These are phyloP conservation scores for Iberis pinnata DNA, from an alignment of 345 rosid genomes.

Conservation along the genomic window DNA sequence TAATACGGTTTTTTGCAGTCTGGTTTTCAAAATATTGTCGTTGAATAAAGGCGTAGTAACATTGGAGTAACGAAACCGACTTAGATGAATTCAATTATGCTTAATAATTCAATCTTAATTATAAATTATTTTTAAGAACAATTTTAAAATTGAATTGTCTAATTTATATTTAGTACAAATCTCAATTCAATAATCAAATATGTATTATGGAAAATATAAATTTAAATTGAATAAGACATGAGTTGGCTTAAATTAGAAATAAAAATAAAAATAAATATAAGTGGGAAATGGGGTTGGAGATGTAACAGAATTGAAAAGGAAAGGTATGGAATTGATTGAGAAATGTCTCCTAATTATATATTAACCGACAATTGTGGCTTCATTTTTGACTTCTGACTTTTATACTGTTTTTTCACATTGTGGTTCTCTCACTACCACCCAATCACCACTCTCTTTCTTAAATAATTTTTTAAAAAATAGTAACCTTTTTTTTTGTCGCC, in stretches of 20 bases:
- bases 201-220: conserved; percentile 1
- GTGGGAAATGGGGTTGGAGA: conserved; percentile 19
- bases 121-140: too few species aligned
- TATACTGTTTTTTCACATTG: conserved; percentile 16
- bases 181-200: not conserved
- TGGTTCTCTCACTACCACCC: conserved; percentile 25
- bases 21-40: too few species aligned
- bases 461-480: not conserved
- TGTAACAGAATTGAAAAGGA: conserved; percentile 26
- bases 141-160: too few species aligned
- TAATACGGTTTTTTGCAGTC: too few species aligned
- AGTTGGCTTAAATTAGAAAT: not conserved
- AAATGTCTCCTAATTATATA: conserved; percentile 5
- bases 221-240: conserved; percentile 12
- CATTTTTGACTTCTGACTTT: conserved; percentile 10
- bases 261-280: not conserved
- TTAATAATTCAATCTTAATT: too few species aligned
- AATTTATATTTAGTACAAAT: not conserved
- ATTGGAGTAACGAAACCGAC: too few species aligned
- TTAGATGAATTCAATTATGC: too few species aligned
- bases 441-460: conserved; percentile 10
- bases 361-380: conserved; percentile 28
- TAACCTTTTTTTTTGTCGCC: not conserved
- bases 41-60: too few species aligned
- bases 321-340: conserved; percentile 22